phyloP scores from a whole-genome alignment of 2,329 filamentous ascomycete species.

The Cladophialophora psammophila region DNA sequence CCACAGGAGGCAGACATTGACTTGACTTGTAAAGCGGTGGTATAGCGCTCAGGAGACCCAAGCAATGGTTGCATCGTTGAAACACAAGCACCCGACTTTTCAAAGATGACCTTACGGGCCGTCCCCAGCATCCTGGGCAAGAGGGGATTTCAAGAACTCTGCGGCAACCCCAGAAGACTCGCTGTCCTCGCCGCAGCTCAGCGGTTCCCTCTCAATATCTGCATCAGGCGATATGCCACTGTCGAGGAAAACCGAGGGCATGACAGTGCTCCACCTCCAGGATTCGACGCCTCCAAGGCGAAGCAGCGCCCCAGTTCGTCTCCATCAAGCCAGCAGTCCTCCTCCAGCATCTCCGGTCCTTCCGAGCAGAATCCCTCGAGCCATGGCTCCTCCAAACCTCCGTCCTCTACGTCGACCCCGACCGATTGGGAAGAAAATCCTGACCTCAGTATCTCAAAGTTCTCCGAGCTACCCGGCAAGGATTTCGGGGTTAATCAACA shows the following conservation, averaged over 20 bases:
- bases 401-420: constrained; percentile 39
- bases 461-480: constrained; percentile 76
- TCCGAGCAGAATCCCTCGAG: constrained; percentile 19
- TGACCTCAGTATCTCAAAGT: constrained; percentile 73
- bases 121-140: constrained; percentile 41
- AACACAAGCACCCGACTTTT: not conserved
- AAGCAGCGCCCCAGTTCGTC: constrained; percentile 20
- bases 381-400: constrained; percentile 27
- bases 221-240: constrained; percentile 29
- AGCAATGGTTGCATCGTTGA: constrained; percentile 17
- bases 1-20: not conserved
- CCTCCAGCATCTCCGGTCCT: constrained; percentile 10
- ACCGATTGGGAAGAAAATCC: constrained; percentile 78
- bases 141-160: constrained; percentile 38
- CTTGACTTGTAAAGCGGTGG: not conserved
- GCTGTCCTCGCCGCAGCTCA: constrained; percentile 21
- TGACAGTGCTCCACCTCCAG: constrained; percentile 24
- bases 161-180: constrained; percentile 22
- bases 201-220: constrained; percentile 23
- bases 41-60: not conserved
- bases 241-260: constrained; percentile 25
- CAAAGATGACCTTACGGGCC: constrained; percentile 37
- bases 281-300: constrained; percentile 30
- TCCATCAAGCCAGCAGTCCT: constrained; percentile 11
- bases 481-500: constrained; percentile 96